Evolutionary conservation across 495 filamentous ascomycete species (phyloP).

Genomic region (Aspergillus hancockii): DNA sequence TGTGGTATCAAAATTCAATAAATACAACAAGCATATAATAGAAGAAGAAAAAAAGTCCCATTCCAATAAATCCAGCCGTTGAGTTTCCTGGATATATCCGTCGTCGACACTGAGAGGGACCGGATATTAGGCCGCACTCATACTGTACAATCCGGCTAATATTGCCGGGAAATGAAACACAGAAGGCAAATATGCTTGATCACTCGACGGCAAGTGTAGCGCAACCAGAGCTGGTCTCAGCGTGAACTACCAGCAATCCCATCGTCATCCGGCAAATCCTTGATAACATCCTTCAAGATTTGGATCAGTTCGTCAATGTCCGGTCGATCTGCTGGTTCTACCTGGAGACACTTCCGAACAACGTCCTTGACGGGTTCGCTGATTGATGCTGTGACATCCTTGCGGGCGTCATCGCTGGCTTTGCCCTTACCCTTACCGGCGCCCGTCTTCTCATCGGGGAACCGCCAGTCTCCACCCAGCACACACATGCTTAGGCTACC

Average conservation of each 20-base stretch:
- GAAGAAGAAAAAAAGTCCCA: neutral
- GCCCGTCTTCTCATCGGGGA: slow-evolving; percentile 75
- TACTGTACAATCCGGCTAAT: neutral
- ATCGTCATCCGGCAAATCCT: slow-evolving; percentile 71
- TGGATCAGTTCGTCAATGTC: slow-evolving; percentile 87
- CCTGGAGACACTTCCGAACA: slow-evolving; percentile 81
- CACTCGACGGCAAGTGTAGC: neutral
- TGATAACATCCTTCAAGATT: slow-evolving; percentile 75
- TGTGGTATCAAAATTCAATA: slow-evolving; percentile 6
- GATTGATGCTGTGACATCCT: slow-evolving; percentile 46
- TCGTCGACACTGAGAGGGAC: neutral
- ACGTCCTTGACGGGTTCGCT: slow-evolving; percentile 80
- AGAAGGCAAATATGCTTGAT: neutral
- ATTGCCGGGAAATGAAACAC: neutral
- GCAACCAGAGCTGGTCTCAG: slow-evolving; percentile 9
- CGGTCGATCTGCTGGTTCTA: slow-evolving; percentile 90
- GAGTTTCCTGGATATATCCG: neutral
- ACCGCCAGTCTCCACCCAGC: slow-evolving; percentile 88
- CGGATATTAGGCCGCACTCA: neutral
- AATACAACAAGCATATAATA: neutral
- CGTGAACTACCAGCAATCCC: slow-evolving; percentile 32
- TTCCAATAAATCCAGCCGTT: neutral
- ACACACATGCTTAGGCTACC: slow-evolving; percentile 91
- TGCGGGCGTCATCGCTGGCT: slow-evolving; percentile 33
- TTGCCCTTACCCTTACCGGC: slow-evolving; percentile 58